Base-by-base conservation (phyloP, 176 grass and related monocot species). In the Musa acuminata region DNA sequence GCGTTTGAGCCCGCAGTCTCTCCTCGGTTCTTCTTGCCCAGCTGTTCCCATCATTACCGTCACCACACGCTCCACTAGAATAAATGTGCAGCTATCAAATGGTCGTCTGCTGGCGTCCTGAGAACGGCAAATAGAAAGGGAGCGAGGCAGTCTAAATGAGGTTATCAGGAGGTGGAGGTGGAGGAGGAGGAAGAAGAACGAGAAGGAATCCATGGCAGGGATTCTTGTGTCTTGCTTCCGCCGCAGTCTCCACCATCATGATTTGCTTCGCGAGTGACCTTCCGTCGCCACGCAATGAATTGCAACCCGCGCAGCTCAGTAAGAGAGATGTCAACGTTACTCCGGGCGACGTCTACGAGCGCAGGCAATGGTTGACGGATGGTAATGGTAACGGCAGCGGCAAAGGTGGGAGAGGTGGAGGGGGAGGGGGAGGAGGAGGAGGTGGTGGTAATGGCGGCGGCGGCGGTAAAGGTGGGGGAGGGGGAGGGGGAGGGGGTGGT, bases 21-120 rank as follows among this genome's bases (percentile, higher is more conserved):
- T 43, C 35, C 4, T 6, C 35, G 35, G 35, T 43, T 43, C 35
- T 49, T 21, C 74, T 65, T 77, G 79, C 59, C 58, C 74, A 21
- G 50, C 84, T 82, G 84, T 74, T 68, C 27, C 70, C 59, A 86
- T 86, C 27, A 86, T 82, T 86, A 51, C 68, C 54, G 11, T 23
- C 69, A 57, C 68, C 67, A 81, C 52, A 43, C 5, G 50, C 27
- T 13, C 60, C 57, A 14, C 29, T 67, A 1, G 72, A 78, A 79
- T 80, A 81, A 29, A 76, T 81, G 48, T 50, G 8, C 10, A 50
- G 35, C 67, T 49, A 76, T 68, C 48, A 66, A 81, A 43, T 13
- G 25, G 55, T 35, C 13, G 2, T 55, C 55, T 69, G 8, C 13
- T 25, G n/a, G 8, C 48, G 14, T 19, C 2, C 25, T 81, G 43